phyloP scores from a whole-genome alignment of 2,329 filamentous ascomycete genomes.

The Furcasterigmium furcatum region DNA sequence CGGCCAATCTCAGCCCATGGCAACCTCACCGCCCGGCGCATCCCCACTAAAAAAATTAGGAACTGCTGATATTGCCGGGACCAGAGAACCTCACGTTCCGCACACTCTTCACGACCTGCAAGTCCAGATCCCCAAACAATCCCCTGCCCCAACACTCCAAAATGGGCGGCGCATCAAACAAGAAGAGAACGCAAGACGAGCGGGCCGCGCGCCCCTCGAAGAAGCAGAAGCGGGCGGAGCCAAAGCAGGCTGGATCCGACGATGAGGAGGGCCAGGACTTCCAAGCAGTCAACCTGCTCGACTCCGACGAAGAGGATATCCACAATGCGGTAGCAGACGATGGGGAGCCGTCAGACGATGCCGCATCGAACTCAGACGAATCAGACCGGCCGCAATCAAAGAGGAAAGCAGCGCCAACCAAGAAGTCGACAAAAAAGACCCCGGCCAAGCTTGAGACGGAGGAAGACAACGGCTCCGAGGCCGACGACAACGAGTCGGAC shows the following conservation, averaged over 20 bases:
- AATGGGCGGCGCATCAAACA: conserved; percentile 23
- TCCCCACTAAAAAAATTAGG: conserved; percentile 4
- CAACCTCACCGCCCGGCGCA: neutral
- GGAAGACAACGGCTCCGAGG: conserved; percentile 16
- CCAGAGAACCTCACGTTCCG: neutral
- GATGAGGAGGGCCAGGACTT: conserved; percentile 39
- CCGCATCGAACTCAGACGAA: conserved; percentile 28
- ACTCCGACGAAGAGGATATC: conserved; percentile 55
- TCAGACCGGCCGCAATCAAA: conserved; percentile 25
- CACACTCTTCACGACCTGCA: neutral
- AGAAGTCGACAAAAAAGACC: conserved; percentile 15
- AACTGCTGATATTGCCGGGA: neutral
- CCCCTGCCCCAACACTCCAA: conserved; percentile 1
- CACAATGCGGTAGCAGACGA: conserved; percentile 51
- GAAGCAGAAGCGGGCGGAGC: conserved; percentile 40
- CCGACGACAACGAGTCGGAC: conserved; percentile 23
- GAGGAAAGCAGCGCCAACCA: conserved; percentile 20
- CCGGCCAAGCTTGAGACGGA: conserved; percentile 2
- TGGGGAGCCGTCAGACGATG: conserved; percentile 33
- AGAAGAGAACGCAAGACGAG: conserved; percentile 28
- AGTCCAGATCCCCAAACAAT: neutral
- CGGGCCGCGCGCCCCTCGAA: conserved; percentile 41
- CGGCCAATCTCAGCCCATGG: no score
- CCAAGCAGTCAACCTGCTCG: conserved; percentile 49
- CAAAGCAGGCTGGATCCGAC: conserved; percentile 52